phyloP scores from a whole-genome alignment of 2,329 filamentous ascomycete genomes.

The Aspergillus cejpii region DNA sequence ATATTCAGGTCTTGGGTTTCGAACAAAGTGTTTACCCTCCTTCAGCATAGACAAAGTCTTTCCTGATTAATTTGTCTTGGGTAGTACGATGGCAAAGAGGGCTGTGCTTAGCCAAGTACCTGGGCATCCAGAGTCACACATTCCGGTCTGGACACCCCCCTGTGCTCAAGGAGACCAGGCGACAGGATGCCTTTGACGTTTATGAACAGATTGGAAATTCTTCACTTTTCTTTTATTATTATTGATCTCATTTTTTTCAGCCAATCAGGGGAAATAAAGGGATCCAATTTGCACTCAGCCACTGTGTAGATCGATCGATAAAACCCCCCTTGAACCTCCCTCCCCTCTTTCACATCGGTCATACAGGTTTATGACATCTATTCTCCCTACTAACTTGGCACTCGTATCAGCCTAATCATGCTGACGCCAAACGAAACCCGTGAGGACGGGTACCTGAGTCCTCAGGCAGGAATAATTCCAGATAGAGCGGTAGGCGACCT shows the following conservation, averaged over 20 bases:
- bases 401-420: constrained; percentile 13
- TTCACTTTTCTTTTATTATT: neutral
- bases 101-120: neutral
- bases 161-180: neutral
- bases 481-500: constrained; percentile 10
- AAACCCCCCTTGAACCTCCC: neutral
- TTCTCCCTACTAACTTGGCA: constrained; percentile 3
- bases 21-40: neutral
- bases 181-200: neutral
- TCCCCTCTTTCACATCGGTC: neutral
- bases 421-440: constrained; percentile 11
- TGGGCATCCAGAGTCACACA: neutral
- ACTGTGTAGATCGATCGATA: neutral
- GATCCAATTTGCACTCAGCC: too few species aligned
- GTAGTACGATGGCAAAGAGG: neutral
- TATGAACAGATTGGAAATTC: neutral
- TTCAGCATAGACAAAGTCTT: neutral
- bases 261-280: too few species aligned
- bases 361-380: constrained; percentile 2
- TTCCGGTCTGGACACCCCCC: too few species aligned
- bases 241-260: neutral
- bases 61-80: neutral
- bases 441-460: constrained; percentile 9
- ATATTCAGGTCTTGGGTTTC: neutral
- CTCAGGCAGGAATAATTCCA: constrained; percentile 8